phyloP scores from a whole-genome alignment of 2,329 filamentous ascomycete genomes.

The Apiospora phragmitis region DNA sequence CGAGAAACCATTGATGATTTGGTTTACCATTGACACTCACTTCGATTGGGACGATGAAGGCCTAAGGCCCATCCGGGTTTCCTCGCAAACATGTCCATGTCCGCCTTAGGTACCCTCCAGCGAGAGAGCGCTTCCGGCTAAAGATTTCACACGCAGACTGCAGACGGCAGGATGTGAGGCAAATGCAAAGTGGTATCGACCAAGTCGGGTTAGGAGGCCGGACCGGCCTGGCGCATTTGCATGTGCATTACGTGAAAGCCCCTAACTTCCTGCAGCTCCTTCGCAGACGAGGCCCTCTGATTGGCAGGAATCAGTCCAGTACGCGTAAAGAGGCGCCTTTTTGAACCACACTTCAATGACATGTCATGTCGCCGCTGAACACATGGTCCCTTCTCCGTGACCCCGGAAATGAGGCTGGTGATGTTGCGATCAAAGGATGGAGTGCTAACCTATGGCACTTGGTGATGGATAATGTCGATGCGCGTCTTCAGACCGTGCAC shows the following conservation, averaged over 20 bases:
- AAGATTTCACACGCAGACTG: neutral
- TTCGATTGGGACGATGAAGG: neutral
- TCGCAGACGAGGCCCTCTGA: neutral
- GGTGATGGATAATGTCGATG: neutral
- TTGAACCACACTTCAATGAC: neutral
- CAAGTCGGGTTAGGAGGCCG: neutral
- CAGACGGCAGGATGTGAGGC: neutral
- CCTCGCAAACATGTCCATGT: neutral
- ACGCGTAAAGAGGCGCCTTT: neutral
- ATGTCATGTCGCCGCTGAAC: neutral
- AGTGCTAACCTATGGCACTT: neutral
- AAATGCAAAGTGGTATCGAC: neutral
- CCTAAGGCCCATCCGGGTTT: neutral
- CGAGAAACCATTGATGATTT: neutral
- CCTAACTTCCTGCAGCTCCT: slow-evolving; percentile 3
- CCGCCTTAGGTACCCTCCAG: neutral
- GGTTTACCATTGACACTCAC: neutral
- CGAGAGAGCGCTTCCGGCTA: neutral
- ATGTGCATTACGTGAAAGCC: neutral
- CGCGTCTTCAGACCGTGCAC: neutral
- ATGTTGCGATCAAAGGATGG: neutral
- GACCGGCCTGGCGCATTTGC: neutral
- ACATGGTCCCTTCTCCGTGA: neutral
- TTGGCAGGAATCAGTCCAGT: neutral
- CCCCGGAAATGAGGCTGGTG: neutral